phyloP scores from a whole-genome alignment of 805 yeast species.

The Ogataea nitratoaversa region DNA sequence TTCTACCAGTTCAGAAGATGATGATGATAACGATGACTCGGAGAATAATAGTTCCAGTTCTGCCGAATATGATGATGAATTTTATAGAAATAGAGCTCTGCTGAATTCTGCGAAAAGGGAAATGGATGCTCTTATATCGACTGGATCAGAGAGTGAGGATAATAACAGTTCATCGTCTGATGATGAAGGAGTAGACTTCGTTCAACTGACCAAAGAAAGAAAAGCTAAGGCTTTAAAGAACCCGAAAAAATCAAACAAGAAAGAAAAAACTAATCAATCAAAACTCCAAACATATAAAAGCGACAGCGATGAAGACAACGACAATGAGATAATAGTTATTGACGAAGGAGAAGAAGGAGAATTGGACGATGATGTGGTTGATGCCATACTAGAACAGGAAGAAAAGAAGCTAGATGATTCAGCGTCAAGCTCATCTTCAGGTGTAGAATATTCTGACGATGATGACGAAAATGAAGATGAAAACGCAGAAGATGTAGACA shows the following conservation, averaged over 20 bases:
- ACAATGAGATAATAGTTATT: conserved; percentile 14
- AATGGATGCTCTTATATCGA: conserved; percentile 24
- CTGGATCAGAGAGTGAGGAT: conserved; percentile 36
- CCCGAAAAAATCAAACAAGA: conserved; percentile 18
- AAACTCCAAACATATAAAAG: conserved; percentile 3
- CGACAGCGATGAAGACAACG: conserved; percentile 3
- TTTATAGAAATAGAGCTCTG: conserved; percentile 25
- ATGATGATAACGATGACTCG: conserved; percentile 27
- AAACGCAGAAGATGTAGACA: conserved; percentile 31
- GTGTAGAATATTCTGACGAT: conserved; percentile 20
- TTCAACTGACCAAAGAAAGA: conserved; percentile 63
- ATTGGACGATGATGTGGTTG: conserved; percentile 37
- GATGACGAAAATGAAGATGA: conserved; percentile 7
- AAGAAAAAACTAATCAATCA: conserved; percentile 7
- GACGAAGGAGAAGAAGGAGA: conserved; percentile 35
- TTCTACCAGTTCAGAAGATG: conserved; percentile 14
- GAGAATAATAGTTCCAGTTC: conserved; percentile 23
- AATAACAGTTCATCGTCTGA: conserved; percentile 45
- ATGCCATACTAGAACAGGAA: conserved; percentile 39
- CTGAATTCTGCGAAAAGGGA: conserved; percentile 16
- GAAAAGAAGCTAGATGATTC: conserved; percentile 32
- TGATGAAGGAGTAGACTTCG: conserved; percentile 69
- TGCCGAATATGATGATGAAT: conserved; percentile 30
- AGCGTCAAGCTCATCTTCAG: neutral
- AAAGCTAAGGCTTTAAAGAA: conserved; percentile 43